Conservation (phyloP, 78 protist species). For the Polysphondylium violaceum region DNA sequence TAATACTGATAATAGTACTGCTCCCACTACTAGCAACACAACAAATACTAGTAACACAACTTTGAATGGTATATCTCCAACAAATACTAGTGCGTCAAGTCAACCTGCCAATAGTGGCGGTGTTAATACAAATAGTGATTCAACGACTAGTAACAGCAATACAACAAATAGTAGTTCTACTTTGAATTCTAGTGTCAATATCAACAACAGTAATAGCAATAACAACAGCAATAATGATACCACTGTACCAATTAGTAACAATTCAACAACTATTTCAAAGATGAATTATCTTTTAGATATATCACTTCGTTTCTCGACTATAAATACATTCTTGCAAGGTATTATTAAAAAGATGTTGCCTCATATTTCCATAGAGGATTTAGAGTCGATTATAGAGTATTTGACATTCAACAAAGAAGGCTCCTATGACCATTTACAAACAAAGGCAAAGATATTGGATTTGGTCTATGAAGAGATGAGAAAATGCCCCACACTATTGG, state of each 20-base stretch:
- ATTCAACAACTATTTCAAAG: slow-evolving; percentile 10
- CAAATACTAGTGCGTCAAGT: too few species aligned
- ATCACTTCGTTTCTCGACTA: slow-evolving; percentile 14
- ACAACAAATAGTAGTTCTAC: slow-evolving; percentile 4
- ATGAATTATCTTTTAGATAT: slow-evolving; percentile 48
- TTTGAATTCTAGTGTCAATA: not conserved
- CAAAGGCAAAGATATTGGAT: slow-evolving; percentile 42
- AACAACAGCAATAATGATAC: not conserved
- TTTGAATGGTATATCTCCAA: too few species aligned
- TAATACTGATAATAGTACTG: not conserved
- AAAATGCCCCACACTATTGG: slow-evolving; percentile 49
- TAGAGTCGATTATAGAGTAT: slow-evolving; percentile 63
- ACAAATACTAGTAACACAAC: too few species aligned
- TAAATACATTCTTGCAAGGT: slow-evolving; percentile 8
- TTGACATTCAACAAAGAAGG: slow-evolving; percentile 34
- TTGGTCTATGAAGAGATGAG: slow-evolving; percentile 73
- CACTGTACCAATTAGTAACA: not conserved
- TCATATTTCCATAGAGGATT: slow-evolving; percentile 12
- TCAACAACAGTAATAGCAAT: not conserved
- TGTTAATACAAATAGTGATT: not conserved
- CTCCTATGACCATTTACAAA: slow-evolving; percentile 17
- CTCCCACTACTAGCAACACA: too few species aligned
- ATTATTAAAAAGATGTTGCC: slow-evolving; percentile 60
- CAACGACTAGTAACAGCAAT: too few species aligned
- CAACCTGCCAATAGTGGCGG: not conserved